Evolutionary conservation across 768 basidiomycete species (phyloP).

Genomic region (Boletus coccyginus): DNA sequence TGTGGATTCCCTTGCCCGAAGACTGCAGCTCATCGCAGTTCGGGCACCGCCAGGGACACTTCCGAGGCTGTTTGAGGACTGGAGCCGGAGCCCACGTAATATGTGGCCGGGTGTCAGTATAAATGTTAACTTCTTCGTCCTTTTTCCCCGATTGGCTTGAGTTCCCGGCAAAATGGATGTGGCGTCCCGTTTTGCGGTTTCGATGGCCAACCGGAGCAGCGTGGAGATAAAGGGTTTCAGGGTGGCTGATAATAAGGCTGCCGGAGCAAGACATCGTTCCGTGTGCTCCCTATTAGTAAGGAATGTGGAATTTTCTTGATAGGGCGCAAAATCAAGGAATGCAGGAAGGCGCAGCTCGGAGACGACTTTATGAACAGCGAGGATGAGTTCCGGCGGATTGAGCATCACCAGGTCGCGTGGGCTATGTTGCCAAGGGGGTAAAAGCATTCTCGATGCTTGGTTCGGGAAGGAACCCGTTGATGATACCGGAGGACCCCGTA

Average conservation of each 20-base stretch:
- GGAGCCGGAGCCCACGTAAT: conserved; percentile 34
- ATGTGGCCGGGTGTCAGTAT: conserved; percentile 40
- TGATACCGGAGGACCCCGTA: conserved; percentile 7
- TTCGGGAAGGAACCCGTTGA: conserved; percentile 1
- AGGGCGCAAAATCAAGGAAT: conserved; percentile 15
- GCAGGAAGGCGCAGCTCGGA: conserved; percentile 20
- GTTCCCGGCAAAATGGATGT: conserved; percentile 17
- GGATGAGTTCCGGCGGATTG: conserved; percentile 27
- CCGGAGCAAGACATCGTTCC: conserved; percentile 33
- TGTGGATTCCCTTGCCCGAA: conserved; percentile 16
- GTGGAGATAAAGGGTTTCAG: conserved; percentile 33
- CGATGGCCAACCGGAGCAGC: conserved; percentile 34
- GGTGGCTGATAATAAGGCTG: conserved; percentile 36
- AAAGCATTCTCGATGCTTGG: conserved; percentile 1
- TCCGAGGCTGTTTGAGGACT: conserved; percentile 2
- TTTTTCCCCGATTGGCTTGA: conserved; percentile 20
- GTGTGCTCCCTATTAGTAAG: conserved; percentile 13
- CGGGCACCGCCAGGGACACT: not conserved
- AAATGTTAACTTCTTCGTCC: conserved; percentile 22
- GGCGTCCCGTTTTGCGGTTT: conserved; percentile 32
- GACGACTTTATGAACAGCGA: conserved; percentile 25
- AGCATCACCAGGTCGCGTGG: conserved; percentile 22
- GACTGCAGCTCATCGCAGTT: not conserved
- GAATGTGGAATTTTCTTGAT: conserved; percentile 5
- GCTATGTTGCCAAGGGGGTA: conserved; percentile 14